Conservation (phyloP, 2,329 filamentous ascomycete genomes). For the Leptographium radiaticola region DNA sequence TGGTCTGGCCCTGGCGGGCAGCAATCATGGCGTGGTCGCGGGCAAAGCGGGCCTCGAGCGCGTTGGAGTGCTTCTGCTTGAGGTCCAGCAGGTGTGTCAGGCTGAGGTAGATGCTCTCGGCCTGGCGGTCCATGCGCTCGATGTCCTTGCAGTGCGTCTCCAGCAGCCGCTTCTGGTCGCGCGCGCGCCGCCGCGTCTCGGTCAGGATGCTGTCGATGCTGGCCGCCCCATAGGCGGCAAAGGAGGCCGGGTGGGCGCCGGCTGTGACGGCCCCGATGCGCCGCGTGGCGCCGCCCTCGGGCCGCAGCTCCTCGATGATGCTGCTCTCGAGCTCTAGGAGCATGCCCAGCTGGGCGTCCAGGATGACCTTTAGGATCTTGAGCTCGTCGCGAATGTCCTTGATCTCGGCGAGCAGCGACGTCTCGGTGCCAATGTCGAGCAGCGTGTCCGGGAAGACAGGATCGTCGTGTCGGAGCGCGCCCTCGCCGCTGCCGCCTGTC, state of each 20-base stretch:
- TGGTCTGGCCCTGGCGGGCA: constrained; percentile 32
- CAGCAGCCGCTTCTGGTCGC: constrained; percentile 43
- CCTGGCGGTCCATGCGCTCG: constrained; percentile 50
- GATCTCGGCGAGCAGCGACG: constrained; percentile 46
- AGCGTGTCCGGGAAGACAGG: constrained; percentile 37
- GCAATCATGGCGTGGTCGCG: constrained; percentile 49
- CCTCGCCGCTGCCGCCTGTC: neutral
- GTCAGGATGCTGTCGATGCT: constrained; percentile 4
- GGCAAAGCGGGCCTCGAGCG: constrained; percentile 49
- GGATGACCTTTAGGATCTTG: constrained; percentile 41
- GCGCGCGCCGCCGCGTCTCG: constrained; percentile 39
- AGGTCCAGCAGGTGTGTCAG: constrained; percentile 52
- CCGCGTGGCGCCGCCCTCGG: neutral
- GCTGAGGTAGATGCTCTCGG: constrained; percentile 43
- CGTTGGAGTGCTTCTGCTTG: constrained; percentile 58
- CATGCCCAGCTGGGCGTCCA: constrained; percentile 7
- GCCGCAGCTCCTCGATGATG: constrained; percentile 20
- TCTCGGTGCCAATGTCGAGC: constrained; percentile 47
- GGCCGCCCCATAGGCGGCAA: neutral
- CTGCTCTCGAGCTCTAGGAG: constrained; percentile 27
- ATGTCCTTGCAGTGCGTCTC: constrained; percentile 46
- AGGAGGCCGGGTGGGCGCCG: too few relatives aligned
- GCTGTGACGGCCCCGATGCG: too few relatives aligned
- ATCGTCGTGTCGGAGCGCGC: neutral
- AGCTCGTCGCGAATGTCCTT: constrained; percentile 58